phyloP scores from a whole-genome alignment of 805 yeast genomes.

The Deakozyma indianensis region DNA sequence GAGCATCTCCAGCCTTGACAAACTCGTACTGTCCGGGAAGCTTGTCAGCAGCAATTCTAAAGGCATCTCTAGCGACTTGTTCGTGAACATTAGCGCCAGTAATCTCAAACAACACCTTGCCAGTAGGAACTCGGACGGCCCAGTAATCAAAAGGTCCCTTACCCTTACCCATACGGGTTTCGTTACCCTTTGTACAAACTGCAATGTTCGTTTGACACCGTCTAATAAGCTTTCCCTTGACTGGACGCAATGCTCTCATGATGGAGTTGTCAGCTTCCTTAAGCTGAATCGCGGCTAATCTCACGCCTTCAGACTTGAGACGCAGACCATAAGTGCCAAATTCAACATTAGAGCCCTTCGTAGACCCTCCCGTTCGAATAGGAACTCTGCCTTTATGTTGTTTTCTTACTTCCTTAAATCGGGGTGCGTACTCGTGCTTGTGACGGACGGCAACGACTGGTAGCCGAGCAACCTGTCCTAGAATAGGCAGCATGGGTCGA shows the following conservation, averaged over 20 bases:
- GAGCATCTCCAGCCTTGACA: slow-evolving; percentile 44
- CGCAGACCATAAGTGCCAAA: slow-evolving; percentile 81
- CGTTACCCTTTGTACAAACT: slow-evolving; percentile 92
- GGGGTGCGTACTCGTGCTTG: slow-evolving; percentile 32
- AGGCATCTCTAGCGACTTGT: slow-evolving; percentile 77
- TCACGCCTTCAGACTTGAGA: slow-evolving; percentile 72
- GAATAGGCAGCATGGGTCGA: too few relatives aligned
- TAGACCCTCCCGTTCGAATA: slow-evolving; percentile 88
- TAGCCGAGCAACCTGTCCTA: background rate
- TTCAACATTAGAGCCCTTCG: slow-evolving; percentile 69
- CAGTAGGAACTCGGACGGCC: slow-evolving; percentile 94
- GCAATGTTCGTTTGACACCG: slow-evolving; percentile 76
- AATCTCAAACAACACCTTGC: slow-evolving; percentile 81
- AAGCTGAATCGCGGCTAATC: slow-evolving; percentile 77
- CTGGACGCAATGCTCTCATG: slow-evolving; percentile 69
- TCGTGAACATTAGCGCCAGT: slow-evolving; percentile 66
- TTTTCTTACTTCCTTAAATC: slow-evolving; percentile 52
- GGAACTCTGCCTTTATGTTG: slow-evolving; percentile 90
- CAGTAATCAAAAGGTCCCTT: slow-evolving; percentile 96
- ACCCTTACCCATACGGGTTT: slow-evolving; percentile 99
- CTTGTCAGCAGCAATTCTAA: slow-evolving; percentile 77
- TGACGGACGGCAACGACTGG: slow-evolving; percentile 2
- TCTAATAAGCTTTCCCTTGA: slow-evolving; percentile 56
- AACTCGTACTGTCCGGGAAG: slow-evolving; percentile 89
- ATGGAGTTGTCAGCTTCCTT: slow-evolving; percentile 82